Conservation (phyloP, 306 rosid species). For the Styphnolobium japonicum region DNA sequence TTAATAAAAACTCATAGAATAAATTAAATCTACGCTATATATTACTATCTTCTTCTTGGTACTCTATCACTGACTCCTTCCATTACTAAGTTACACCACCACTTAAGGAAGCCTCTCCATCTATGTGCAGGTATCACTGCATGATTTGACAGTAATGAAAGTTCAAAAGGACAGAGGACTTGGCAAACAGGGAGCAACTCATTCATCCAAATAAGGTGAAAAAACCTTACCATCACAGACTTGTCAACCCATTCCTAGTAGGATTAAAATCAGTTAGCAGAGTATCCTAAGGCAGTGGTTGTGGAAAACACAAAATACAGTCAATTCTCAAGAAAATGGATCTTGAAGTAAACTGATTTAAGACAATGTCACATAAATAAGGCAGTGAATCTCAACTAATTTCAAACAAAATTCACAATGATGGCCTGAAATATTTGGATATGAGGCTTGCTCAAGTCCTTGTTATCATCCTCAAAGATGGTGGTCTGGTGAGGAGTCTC, state of each 20-base stretch:
- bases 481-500: not conserved
- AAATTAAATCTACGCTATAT: not conserved
- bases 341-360: not conserved
- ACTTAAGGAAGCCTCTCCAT: not conserved
- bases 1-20: not conserved
- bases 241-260: not conserved
- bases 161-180: not conserved
- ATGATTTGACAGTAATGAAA: not conserved
- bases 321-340: not conserved
- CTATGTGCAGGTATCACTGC: not conserved
- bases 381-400: not conserved
- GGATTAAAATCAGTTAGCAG: not conserved
- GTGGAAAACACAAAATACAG: not conserved
- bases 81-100: not conserved
- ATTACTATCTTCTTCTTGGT: not conserved
- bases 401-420: not conserved
- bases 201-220: constrained; percentile 1
- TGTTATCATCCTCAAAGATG: not conserved
- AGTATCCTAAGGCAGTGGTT: not conserved
- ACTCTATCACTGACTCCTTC: not conserved
- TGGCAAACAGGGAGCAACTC: not conserved
- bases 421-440: not conserved
- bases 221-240: not conserved
- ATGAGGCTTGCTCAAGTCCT: not conserved
- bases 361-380: not conserved